Percentiles rank a stretch among this genome's conserved stretches.
Conservation (phyloP, 164 flowering plant species). For the Magnolia officinalis region DNA sequence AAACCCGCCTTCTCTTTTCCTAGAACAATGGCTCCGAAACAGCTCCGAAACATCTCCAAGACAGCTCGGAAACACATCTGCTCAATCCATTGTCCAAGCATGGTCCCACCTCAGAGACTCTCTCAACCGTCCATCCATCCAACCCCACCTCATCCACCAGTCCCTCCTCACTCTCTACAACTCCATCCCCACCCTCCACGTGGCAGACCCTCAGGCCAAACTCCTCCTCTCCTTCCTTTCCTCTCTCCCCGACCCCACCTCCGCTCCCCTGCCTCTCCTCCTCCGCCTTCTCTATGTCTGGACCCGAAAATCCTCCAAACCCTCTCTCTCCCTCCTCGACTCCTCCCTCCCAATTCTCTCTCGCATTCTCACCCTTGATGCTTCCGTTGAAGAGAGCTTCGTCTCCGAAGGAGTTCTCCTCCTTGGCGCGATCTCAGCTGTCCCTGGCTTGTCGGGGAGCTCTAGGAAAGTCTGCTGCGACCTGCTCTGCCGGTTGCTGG, state of each 20-base stretch:
- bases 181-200: conserved; percentile 57
- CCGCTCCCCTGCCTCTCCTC: conserved; percentile 54
- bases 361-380: conserved; percentile 21
- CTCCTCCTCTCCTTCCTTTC: conserved; percentile 65
- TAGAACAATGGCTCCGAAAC: conserved; percentile 70
- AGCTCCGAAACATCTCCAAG: conserved; percentile 36
- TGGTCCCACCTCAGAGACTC: conserved; percentile 84
- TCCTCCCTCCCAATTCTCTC: conserved; percentile 42
- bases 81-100: conserved; percentile 70
- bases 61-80: conserved; percentile 16
- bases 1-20: conserved; percentile 42
- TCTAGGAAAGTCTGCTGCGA: conserved; percentile 57
- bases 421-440: conserved; percentile 58
- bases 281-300: conserved; percentile 81
- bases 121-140: conserved; percentile 35
- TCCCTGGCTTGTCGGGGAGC: conserved; percentile 37
- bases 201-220: conserved; percentile 93
- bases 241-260: conserved; percentile 48
- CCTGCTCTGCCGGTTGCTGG: conserved; percentile 50
- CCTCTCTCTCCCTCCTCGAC: conserved; percentile 45
- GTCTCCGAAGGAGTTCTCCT: conserved; percentile 51
- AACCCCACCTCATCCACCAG: conserved; percentile 41
- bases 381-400: conserved; percentile 14
- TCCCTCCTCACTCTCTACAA: conserved; percentile 51
- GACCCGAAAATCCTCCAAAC: conserved; percentile 68